Conservation (phyloP, 108 stramenopile genomes). For the Fragilaria radians region DNA sequence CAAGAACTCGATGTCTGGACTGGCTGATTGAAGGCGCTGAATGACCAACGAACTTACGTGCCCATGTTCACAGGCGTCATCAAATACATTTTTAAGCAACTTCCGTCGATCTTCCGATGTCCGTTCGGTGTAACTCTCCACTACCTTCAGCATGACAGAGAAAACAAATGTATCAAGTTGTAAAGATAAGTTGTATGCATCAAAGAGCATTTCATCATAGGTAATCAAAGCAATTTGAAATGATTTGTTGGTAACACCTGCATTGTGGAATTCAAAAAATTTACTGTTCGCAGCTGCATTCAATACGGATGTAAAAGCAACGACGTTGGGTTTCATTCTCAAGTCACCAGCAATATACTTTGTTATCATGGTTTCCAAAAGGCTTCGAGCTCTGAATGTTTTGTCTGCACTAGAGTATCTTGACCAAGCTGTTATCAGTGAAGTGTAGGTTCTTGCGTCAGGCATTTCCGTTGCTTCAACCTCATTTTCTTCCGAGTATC, state of each 20-base stretch:
- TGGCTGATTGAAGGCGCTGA: background rate
- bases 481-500: constrained; percentile 1
- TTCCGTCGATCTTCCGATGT: constrained; percentile 36
- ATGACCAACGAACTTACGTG: constrained; percentile 31
- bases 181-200: constrained; percentile 22
- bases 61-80: constrained; percentile 33
- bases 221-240: constrained; percentile 37
- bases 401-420: constrained; percentile 11
- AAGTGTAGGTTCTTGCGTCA: constrained; percentile 18
- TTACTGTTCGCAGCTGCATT: constrained; percentile 24
- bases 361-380: constrained; percentile 15
- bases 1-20: background rate
- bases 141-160: constrained; percentile 30
- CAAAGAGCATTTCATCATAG: constrained; percentile 21
- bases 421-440: constrained; percentile 40
- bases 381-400: constrained; percentile 13
- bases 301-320: constrained; percentile 34
- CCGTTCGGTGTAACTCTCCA: constrained; percentile 17
- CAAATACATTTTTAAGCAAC: constrained; percentile 25
- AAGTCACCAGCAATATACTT: constrained; percentile 14
- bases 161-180: constrained; percentile 33
- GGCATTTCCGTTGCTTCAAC: background rate
- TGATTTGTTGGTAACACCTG: constrained; percentile 1
- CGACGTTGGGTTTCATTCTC: constrained; percentile 10
- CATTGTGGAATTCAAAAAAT: background rate